Evolutionary conservation across 1,284 basidiomycete genomes (phyloP), one percentile per base, ranked within the genome.

Genomic region (Sutorius eximius): DNA sequence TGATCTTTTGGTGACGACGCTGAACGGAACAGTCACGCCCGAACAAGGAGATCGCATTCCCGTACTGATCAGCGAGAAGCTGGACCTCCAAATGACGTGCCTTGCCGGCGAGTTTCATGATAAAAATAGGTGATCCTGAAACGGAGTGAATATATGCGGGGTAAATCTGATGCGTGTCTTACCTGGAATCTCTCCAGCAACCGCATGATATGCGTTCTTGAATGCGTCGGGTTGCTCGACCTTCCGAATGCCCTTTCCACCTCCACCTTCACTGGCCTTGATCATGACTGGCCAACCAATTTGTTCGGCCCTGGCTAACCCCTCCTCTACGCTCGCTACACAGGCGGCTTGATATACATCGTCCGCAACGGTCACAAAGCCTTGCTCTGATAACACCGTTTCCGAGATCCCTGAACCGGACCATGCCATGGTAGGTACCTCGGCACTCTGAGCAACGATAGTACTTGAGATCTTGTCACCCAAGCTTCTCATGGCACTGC

Each of bases 401-500:
- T 98, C 90, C 44, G 84, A 83, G 68, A 99, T 94, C 29, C 96
- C 97, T 7, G 93, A 87, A 59, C 97, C 97, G 30, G 96, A 98
- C 97, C 97, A 99, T 34, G 95, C 80, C 96, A 99, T 98, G 57
- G 94, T 98, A 10, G 97, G 96, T n/a, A 99, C 97, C 38, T 94
- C 75, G 43, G 97, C 97, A 61, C 89, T 91, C 77, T 99, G 97
- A 2, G 97, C 97, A 58, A 99, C 97, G 65, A 99, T 99, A 11
- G 97, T 99, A 66, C 95, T 98, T 3, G 96, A 99, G 66, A 99
- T 99, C 77, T 99, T 99, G 83, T 99, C 97, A 58, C 97, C 97
- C 59, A 99, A 81, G 65, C 96, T 98, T 64, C 97, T 87, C 97
- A 99, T 99, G 16, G 97, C 97, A 56, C 91, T 97, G 50, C 97